A percentile compares a stretch with the other conserved stretches of the same genome.
These are phyloP conservation scores for Abortiporus biennis DNA, from an alignment of 1,284 basidiomycete genomes.

Conservation along the genomic window DNA sequence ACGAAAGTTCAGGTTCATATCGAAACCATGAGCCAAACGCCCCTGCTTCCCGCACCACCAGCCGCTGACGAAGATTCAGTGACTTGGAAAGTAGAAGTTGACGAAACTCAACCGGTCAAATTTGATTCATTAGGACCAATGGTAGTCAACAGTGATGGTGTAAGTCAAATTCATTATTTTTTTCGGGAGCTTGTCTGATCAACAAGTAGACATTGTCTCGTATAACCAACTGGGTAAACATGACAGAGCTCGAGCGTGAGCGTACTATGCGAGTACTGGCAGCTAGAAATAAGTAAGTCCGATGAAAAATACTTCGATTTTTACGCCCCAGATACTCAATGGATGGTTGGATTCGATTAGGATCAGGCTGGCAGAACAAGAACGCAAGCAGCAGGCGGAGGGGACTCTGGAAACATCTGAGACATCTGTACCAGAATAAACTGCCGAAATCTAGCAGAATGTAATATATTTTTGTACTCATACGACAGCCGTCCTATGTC, in stretches of 20 bases:
- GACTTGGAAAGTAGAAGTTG: conserved; percentile 9
- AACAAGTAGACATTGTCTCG: conserved; percentile 9
- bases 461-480: no score
- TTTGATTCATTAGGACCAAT: conserved; percentile 10
- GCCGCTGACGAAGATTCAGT: conserved; percentile 6
- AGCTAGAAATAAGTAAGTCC: conserved; percentile 10
- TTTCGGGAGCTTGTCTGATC: background rate
- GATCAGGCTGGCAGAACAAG: conserved; percentile 5
- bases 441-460: no score
- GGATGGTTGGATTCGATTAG: no score
- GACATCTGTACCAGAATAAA: no score
- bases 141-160: conserved; percentile 12
- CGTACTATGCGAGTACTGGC: conserved; percentile 8
- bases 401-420: background rate
- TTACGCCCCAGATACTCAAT: no score
- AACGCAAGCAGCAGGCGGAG: conserved; percentile 1
- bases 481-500: no score
- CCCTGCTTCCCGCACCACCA: conserved; percentile 2
- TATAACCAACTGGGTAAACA: conserved; percentile 11
- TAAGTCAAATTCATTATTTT: conserved; percentile 1
- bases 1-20: no score
- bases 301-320: background rate
- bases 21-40: no score
- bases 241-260: conserved; percentile 10
- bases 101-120: conserved; percentile 4